Base-by-base conservation (phyloP, 2,329 filamentous ascomycete genomes). In the Xylariaceae sp. region DNA sequence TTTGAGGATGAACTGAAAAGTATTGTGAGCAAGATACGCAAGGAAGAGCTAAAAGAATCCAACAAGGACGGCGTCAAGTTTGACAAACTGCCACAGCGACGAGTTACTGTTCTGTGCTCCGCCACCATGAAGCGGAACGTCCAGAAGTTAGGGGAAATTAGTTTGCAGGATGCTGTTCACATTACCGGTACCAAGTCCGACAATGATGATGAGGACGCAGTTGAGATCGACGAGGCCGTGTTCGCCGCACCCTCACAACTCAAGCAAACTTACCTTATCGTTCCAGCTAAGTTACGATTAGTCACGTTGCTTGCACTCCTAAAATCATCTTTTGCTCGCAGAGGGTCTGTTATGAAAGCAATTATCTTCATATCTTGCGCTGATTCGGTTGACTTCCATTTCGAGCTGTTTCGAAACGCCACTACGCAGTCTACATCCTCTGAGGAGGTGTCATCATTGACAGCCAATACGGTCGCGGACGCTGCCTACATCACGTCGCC, bases 121-220 rank as follows among this genome's bases (percentile, higher is more conserved):
- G 94, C 94, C 2, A 99, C 94, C 0, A 88, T 99, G 85, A 96
- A 96, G 74, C 92, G 95, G 84, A 94, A 92, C 63, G 94, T 97
- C 1, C 92, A 97, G 69, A 87, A 88, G 63, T 76, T 99, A 5
- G 92, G 92, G 40, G 91, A 96, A 67, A 95, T 97, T 73, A 96
- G 91, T 75, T 76, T 99, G 69, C 92, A 95, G 63, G 90, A 97
- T 65, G 92, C 94, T 0, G 81, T 90, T 1, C 90, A 96, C 67
- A 87, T 99, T 62, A 86, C 89, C 49, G 86, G 87, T 0, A 75
- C 79, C 30, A 81, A 81, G 61, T 74, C 74, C 18, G 70, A 75
- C 5, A 71, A 73, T n/a, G 75, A 79, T 1, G 69, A 72, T 7
- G 74, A 76, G 30, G 72, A 73, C 5, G 71, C 74, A 19, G 66